Percentiles rank a stretch among this genome's conserved stretches.
Conservation (phyloP, 352 stramenopile species). For the Globisporangium carolinianum region DNA sequence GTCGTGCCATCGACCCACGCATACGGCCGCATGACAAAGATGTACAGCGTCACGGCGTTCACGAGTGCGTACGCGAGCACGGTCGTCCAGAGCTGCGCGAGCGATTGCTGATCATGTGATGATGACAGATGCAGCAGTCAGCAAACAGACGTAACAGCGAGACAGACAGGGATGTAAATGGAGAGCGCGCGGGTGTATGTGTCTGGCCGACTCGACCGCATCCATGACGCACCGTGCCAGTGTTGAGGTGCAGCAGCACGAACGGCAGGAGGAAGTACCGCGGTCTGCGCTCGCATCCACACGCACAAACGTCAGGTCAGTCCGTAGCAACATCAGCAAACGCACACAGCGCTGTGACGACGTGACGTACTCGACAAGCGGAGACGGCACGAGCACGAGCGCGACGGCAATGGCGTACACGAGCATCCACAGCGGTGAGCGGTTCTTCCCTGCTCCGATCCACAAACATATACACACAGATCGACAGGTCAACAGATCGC, state of each 20-base stretch:
- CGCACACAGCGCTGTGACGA: not conserved
- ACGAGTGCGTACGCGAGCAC: slow-evolving; percentile 38
- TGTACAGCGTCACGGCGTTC: slow-evolving; percentile 63
- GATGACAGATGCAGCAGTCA: not conserved
- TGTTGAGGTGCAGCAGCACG: slow-evolving; percentile 73
- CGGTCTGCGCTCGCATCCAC: slow-evolving; percentile 28
- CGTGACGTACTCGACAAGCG: slow-evolving; percentile 79
- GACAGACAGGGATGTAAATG: not conserved
- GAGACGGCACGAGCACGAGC: slow-evolving; percentile 82
- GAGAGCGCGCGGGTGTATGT: too few relatives aligned
- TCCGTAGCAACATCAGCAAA: not conserved
- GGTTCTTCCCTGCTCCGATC: slow-evolving; percentile 26
- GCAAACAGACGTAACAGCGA: too few relatives aligned
- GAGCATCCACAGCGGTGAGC: slow-evolving; percentile 69
- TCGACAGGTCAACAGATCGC: too few relatives aligned
- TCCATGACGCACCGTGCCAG: slow-evolving; percentile 37
- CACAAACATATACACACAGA: not conserved
- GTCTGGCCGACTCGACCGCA: too few relatives aligned
- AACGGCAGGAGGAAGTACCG: slow-evolving; percentile 82
- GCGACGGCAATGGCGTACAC: slow-evolving; percentile 64
- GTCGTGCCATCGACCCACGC: slow-evolving; percentile 70
- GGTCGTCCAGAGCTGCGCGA: slow-evolving; percentile 30
- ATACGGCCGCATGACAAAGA: slow-evolving; percentile 70
- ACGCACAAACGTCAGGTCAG: slow-evolving; percentile 1
- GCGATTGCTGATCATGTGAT: slow-evolving; percentile 37